Conservation (phyloP, 139 green algal genomes). For the Yamagishiella unicocca region DNA sequence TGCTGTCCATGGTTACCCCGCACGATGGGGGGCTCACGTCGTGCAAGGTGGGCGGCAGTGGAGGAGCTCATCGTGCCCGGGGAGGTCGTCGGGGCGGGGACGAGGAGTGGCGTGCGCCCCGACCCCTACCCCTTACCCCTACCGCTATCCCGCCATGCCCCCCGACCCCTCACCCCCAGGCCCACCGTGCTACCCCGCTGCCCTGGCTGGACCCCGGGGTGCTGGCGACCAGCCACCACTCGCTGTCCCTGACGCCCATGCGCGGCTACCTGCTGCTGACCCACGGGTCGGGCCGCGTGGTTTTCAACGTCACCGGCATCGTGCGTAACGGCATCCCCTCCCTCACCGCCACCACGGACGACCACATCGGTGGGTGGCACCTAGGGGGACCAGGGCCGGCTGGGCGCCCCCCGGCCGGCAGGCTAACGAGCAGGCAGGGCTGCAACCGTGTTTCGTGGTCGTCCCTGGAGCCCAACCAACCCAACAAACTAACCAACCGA, state of each 20-base stretch:
- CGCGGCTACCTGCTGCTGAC: slow-evolving; percentile 48
- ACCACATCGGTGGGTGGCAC: background rate
- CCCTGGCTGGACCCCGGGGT: background rate
- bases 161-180: background rate
- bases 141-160: background rate
- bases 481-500: no score
- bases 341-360: background rate
- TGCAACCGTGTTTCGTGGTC: no score
- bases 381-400: no score
- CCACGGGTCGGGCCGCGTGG: background rate
- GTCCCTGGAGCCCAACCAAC: no score
- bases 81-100: no score
- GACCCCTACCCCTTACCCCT: background rate
- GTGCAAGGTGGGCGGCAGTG: slow-evolving; percentile 46
- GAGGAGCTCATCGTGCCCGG: background rate
- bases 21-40: slow-evolving; percentile 35
- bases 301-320: slow-evolving; percentile 30
- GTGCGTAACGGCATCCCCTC: background rate
- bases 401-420: no score
- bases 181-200: slow-evolving; percentile 9
- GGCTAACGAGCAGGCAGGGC: no score
- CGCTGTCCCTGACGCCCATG: slow-evolving; percentile 25
- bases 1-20: slow-evolving; percentile 56
- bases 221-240: background rate
- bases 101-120: no score